Percentiles rank a stretch among this genome's conserved stretches.
Conservation (phyloP, 148 eudicot genomes). For the Oxyria digyna region DNA sequence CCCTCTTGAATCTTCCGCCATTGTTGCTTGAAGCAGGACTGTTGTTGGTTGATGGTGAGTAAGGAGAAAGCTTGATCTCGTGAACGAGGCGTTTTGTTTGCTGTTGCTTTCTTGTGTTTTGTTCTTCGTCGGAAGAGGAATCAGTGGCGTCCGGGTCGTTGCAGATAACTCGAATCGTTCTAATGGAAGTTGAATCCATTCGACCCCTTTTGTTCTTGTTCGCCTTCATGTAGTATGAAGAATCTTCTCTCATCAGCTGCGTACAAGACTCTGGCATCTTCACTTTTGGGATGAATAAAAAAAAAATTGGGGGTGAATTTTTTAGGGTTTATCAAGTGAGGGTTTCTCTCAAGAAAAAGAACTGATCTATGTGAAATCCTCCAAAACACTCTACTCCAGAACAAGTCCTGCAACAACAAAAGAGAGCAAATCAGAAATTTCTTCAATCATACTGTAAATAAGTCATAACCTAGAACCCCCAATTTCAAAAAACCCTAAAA, state of each 20-base stretch:
- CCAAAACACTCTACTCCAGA: conserved; percentile 5
- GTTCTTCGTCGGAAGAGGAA: conserved; percentile 1
- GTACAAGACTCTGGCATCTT: neutral
- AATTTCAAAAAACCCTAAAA: neutral
- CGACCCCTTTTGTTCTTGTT: neutral
- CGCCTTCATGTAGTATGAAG: conserved; percentile 1
- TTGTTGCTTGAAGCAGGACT: conserved; percentile 34
- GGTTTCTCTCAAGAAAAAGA: neutral
- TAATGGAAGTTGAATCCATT: neutral
- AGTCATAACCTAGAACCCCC: neutral
- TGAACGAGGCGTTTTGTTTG: conserved; percentile 24
- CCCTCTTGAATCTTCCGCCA: conserved; percentile 21
- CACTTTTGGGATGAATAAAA: too few species aligned
- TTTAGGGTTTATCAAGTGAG: neutral
- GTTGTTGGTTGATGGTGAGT: neutral
- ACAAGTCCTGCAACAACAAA: neutral
- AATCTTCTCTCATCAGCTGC: neutral
- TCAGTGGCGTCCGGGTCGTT: conserved; percentile 6
- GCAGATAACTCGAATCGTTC: conserved; percentile 8
- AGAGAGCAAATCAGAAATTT: neutral
- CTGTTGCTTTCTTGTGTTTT: neutral
- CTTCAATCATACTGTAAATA: too few species aligned
- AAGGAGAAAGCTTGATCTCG: conserved; percentile 30
- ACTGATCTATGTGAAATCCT: conserved; percentile 8
- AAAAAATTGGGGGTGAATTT: neutral